Base-by-base conservation (phyloP, 441 rosid species). In the Breynia disticha region DNA sequence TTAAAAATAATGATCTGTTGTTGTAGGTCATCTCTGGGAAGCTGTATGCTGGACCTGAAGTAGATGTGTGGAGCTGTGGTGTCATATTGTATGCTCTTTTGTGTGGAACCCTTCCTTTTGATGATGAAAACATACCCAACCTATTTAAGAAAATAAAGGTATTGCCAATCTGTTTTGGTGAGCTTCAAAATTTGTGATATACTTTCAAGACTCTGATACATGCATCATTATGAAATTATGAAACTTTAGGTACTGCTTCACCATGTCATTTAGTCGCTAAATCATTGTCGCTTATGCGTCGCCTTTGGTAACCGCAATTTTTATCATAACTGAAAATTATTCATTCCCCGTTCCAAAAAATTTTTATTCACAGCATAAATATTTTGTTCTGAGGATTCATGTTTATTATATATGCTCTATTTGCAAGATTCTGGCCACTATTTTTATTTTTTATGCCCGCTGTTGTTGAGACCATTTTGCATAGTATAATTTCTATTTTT, bases 101-200 rank as follows among this genome's bases (percentile, higher is more conserved):
- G 50, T 81, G 87, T 56, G 95, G 91, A 20, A 72, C 83, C 22
- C 91, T 86, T 55, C 95, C 95, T 18, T 80, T 84, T 60, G 93
- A 87, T 52, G 89, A 80, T 65, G 93, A 84, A 69, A 86, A 81
- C 73, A 81, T 86, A 64, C 90, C 95, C 46, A 81, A 76, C 62
- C 86, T 86, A 61, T 86, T 83, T 62, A 83, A 81, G 79, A 86
- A 86, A 79, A 83, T 83, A 43, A 86, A 83, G 90, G 95, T 79
- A 64, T 55, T 54, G 32, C 9, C 1, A 12, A 17, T 28, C 16
- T 19, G 10, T n/a, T 35, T 10, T 49, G 1, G 16, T 49, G 37
- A 20, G 15, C n/a, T 2, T 49, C 35, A 19, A 49, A 2, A 39
- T 14, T 39, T 10, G 11, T 8, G 9, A 9, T 9, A 39, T 2